Evolutionary conservation across 306 rosid species (phyloP), one percentile per base, ranked within the genome.

Genomic region (Quercus variabilis): DNA sequence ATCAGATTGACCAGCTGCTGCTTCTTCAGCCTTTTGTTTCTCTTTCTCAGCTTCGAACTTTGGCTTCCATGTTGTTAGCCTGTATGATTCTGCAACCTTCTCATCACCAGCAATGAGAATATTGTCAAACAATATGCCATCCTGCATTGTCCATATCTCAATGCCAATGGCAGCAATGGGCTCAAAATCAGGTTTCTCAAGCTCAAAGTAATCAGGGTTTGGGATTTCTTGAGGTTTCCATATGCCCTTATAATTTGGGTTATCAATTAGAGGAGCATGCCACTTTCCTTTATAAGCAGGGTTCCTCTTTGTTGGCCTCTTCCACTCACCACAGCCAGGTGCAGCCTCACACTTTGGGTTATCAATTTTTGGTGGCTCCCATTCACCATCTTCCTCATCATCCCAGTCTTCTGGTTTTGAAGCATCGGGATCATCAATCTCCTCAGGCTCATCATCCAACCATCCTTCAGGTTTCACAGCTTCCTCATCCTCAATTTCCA

Each of bases 91-190:
- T 2, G 97, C 99, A 74, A 84, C 76, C 79, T 85, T 91, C 81
- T 90, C 99, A 74, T 92, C 97, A 46, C 76, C 78, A 2, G 94
- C 87, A 20, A 94, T 92, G 85, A 94, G 79, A 81, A 94, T 64
- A 73, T 92, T 92, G 90, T 94, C 99, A 64, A 94, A 94, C 90
- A 92, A 77, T 60, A 94, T 85, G 30, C 99, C 99, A 55, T 91
- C 97, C 74, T 94, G 97, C 99, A 94, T 94, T 55, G 99, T 94
- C 99, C 99, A 94, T 76, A 94, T 94, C 87, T 94, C 99, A 80
- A 94, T 94, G 57, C 99, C 99, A 62, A 94, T 76, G 13, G 97
- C 99, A 75, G 92, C 92, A 6, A 94, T 81, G 28, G 97, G 91
- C 79, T 94, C 99, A 74, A 92, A 91, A 77, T 92, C 80, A 38